These are phyloP conservation scores for Afroboletus lepidellus DNA, from an alignment of 1,284 basidiomycete genomes.

Conservation along the genomic window DNA sequence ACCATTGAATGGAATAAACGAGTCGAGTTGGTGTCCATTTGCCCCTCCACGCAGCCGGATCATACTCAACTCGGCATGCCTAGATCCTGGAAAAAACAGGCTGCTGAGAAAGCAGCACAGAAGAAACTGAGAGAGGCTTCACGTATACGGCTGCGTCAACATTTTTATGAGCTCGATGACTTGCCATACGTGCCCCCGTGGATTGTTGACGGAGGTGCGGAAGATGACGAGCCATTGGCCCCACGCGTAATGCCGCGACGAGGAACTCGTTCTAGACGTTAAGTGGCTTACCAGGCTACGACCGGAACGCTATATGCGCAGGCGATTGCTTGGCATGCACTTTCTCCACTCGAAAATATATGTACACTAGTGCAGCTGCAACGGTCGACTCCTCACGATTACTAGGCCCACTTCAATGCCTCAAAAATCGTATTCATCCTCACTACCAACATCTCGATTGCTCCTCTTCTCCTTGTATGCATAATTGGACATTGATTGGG, in stretches of 20 bases:
- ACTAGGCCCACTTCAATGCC: neutral
- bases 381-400: too few species aligned
- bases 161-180: conserved; percentile 13
- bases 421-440: conserved; percentile 33
- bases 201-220: conserved; percentile 4
- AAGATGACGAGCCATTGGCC: conserved; percentile 1
- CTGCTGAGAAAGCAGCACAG: conserved; percentile 12
- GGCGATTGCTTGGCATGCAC: neutral
- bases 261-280: conserved; percentile 17
- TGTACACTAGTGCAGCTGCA: too few species aligned
- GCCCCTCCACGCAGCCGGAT: neutral
- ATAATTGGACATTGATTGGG: conserved; percentile 43
- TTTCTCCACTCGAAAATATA: neutral
- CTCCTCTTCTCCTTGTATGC: conserved; percentile 20
- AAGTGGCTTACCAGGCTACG: neutral
- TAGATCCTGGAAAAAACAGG: conserved; percentile 31
- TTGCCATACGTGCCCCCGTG: conserved; percentile 6
- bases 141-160: conserved; percentile 13
- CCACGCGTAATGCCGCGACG: conserved; percentile 15
- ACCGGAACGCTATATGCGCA: neutral
- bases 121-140: conserved; percentile 17
- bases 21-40: conserved; percentile 39
- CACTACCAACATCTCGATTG: conserved; percentile 18
- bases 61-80: neutral
- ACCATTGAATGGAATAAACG: conserved; percentile 45